phyloP scores from a whole-genome alignment of 345 rosid species.

The Citrus mangshanensis region DNA sequence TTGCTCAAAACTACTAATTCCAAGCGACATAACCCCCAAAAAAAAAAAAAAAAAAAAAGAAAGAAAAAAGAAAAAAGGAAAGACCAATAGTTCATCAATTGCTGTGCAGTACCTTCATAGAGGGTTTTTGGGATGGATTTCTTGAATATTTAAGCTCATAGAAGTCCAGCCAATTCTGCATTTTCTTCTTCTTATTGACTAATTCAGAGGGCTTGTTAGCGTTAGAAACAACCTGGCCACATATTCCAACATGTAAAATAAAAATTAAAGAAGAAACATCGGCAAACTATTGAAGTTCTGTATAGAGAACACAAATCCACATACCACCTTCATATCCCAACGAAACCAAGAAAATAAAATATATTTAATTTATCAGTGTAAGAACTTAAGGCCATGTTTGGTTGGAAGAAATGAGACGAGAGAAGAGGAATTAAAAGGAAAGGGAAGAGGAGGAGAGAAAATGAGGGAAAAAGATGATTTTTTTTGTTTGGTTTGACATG shows the following conservation, averaged over 20 bases:
- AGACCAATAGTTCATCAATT: neutral
- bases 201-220: slow-evolving; percentile 70
- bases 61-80: neutral
- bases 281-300: neutral
- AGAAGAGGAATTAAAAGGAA: too few species aligned
- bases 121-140: slow-evolving; percentile 51
- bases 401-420: too few species aligned
- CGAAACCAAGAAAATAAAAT: neutral
- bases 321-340: neutral
- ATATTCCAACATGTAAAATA: slow-evolving; percentile 7
- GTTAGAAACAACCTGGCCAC: slow-evolving; percentile 68
- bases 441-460: too few species aligned
- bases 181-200: slow-evolving; percentile 55
- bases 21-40: too few species aligned
- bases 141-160: slow-evolving; percentile 71
- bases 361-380: neutral
- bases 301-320: neutral
- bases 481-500: too few species aligned
- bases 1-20: neutral
- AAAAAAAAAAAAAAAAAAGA: too few species aligned
- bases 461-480: too few species aligned
- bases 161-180: slow-evolving; percentile 84
- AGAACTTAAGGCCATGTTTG: neutral
- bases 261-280: neutral
- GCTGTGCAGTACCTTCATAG: slow-evolving; percentile 43